phyloP scores from a whole-genome alignment of 192 early-diverging fungal species.

The Coemansia sp. region DNA sequence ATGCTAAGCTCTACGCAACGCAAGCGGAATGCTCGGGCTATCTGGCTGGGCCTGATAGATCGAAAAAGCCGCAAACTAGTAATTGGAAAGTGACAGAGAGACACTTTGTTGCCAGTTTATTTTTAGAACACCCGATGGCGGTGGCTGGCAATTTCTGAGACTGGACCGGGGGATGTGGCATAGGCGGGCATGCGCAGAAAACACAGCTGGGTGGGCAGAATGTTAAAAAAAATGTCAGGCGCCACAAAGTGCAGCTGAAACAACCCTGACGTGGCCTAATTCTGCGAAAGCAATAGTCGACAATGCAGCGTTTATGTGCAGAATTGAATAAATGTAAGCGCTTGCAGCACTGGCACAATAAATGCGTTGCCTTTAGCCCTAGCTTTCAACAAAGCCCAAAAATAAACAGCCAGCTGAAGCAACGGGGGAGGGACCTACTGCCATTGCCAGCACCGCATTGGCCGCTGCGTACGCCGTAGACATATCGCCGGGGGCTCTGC shows the following conservation, averaged over 20 bases:
- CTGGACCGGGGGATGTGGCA: conserved; percentile 1
- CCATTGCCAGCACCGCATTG: conserved; percentile 11
- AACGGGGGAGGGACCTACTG: conserved; percentile 26
- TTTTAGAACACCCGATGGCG: conserved; percentile 8
- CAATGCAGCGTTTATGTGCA: conserved; percentile 2
- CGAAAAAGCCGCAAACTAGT: background rate
- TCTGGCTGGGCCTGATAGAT: background rate
- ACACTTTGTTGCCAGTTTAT: background rate
- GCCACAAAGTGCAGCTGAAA: background rate
- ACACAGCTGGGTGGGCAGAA: background rate
- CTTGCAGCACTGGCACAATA: background rate
- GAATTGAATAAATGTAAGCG: conserved; percentile 1
- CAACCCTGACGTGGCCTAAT: background rate
- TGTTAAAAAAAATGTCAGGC: background rate
- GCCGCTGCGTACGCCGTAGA: conserved; percentile 6
- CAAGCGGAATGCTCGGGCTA: background rate
- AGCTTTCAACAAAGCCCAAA: background rate
- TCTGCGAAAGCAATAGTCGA: background rate
- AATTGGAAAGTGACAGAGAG: background rate
- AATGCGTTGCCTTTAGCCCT: background rate
- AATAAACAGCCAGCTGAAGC: conserved; percentile 2
- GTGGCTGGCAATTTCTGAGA: conserved; percentile 4
- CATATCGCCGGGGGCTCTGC: background rate
- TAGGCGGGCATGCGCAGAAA: background rate
- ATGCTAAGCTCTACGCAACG: background rate